These are phyloP conservation scores for Aspergillus cristatus DNA, from an alignment of 495 filamentous ascomycete species.

Conservation along the genomic window DNA sequence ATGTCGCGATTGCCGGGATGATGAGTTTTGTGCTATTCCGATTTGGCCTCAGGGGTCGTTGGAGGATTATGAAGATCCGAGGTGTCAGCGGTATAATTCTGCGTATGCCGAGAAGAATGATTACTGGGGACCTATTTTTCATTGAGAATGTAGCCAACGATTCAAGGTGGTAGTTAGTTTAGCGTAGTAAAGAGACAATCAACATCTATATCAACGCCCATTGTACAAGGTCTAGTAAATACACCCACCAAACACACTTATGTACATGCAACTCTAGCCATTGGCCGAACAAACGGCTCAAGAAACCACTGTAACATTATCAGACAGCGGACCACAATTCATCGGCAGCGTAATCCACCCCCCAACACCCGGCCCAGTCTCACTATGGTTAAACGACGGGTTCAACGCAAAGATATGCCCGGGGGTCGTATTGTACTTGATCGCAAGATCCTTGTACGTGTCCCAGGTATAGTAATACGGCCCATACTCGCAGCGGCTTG, in stretches of 20 bases:
- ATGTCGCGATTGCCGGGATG: constrained; percentile 30
- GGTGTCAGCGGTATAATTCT: constrained; percentile 12
- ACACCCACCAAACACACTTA: too few species aligned
- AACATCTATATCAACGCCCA: too few species aligned
- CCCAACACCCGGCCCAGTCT: not conserved
- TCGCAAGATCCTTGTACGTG: constrained; percentile 15
- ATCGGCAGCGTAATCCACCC: constrained; percentile 6
- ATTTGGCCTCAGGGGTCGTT: constrained; percentile 43
- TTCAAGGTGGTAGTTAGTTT: too few species aligned
- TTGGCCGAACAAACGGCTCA: too few species aligned
- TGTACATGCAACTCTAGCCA: too few species aligned
- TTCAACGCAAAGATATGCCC: constrained; percentile 14
- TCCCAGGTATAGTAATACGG: constrained; percentile 11
- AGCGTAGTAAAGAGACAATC: too few species aligned
- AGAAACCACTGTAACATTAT: not conserved
- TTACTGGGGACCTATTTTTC: not conserved
- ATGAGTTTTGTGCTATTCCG: constrained; percentile 43
- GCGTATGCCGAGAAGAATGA: not conserved
- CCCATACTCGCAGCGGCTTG: constrained; percentile 6
- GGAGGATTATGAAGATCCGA: constrained; percentile 33
- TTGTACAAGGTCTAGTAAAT: too few species aligned
- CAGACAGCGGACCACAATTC: not conserved
- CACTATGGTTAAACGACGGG: constrained; percentile 11
- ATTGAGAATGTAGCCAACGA: not conserved
- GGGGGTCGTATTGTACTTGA: constrained; percentile 8